These are phyloP conservation scores for Echria macrotheca DNA, from an alignment of 495 filamentous ascomycete genomes.

Conservation along the genomic window DNA sequence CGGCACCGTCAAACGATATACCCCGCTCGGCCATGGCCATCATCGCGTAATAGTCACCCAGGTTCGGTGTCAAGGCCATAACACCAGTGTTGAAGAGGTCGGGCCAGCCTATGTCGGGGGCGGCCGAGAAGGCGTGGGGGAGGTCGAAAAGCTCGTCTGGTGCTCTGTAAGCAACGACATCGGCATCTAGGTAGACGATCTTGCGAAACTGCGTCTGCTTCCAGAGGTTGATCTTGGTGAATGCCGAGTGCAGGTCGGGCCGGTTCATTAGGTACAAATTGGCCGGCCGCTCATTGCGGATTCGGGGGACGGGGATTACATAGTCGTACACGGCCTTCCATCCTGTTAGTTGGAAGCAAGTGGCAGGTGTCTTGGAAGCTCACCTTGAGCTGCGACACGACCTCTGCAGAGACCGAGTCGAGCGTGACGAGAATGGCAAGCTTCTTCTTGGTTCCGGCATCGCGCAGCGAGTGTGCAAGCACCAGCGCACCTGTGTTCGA, in stretches of 20 bases:
- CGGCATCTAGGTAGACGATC: conserved; percentile 89
- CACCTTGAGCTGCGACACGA: conserved; percentile 71
- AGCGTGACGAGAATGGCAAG: conserved; percentile 78
- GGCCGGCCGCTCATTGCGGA: conserved; percentile 67
- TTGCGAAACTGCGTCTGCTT: conserved; percentile 80
- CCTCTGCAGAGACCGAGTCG: conserved; percentile 64
- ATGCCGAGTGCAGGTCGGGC: conserved; percentile 80
- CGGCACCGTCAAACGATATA: conserved; percentile 94
- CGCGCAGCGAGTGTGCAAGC: conserved; percentile 88
- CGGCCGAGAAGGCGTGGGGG: conserved; percentile 74
- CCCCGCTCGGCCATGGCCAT: conserved; percentile 75
- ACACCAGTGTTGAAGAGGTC: conserved; percentile 97
- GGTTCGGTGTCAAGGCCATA: conserved; percentile 82
- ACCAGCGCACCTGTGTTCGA: conserved; percentile 70
- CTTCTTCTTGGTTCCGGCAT: conserved; percentile 82
- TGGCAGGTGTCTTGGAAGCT: conserved; percentile 3
- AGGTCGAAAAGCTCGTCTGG: conserved; percentile 89
- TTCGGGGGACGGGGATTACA: conserved; percentile 74
- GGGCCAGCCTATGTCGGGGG: conserved; percentile 95
- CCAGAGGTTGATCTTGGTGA: conserved; percentile 97
- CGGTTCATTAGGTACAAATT: conserved; percentile 92
- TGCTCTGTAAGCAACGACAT: conserved; percentile 78
- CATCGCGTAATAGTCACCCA: conserved; percentile 82
- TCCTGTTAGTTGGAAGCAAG: neutral
- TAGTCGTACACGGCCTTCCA: conserved; percentile 77